These are phyloP conservation scores for Nepenthes gracilis DNA, from an alignment of 148 eudicot genomes.

Conservation along the genomic window DNA sequence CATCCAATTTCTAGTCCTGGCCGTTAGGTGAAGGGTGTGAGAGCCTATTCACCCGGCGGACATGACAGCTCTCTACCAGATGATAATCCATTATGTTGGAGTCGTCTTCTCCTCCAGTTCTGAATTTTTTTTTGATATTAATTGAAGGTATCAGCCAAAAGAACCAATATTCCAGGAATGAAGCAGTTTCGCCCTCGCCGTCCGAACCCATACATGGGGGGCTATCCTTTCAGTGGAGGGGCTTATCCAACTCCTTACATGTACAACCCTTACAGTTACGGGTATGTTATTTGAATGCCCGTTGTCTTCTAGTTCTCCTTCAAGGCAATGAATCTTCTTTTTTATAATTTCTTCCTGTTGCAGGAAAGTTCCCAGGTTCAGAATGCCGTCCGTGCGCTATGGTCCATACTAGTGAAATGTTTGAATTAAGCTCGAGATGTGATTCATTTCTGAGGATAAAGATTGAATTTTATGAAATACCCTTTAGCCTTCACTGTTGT, in stretches of 20 bases:
- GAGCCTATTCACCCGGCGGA: too few species aligned
- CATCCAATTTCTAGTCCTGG: too few species aligned
- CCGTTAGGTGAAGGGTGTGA: too few species aligned
- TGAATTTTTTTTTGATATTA: slow-evolving; percentile 1
- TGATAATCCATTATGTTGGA: not conserved
- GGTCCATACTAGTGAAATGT: slow-evolving; percentile 39
- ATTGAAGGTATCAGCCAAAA: slow-evolving; percentile 29
- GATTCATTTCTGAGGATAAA: too few species aligned
- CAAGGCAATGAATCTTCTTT: not conserved
- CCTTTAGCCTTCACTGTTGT: too few species aligned
- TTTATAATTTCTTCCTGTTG: slow-evolving; percentile 6
- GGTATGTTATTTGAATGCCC: slow-evolving; percentile 30
- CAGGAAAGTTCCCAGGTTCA: slow-evolving; percentile 66
- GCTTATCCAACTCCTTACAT: slow-evolving; percentile 60
- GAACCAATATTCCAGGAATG: slow-evolving; percentile 85
- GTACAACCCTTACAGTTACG: slow-evolving; percentile 79
- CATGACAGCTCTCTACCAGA: too few species aligned
- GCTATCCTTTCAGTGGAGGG: slow-evolving; percentile 34
- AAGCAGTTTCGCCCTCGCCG: slow-evolving; percentile 70
- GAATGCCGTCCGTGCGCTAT: slow-evolving; percentile 70
- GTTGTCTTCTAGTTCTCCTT: not conserved
- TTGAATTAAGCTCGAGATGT: too few species aligned
- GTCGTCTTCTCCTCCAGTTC: not conserved
- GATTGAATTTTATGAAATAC: too few species aligned
- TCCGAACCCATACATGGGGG: slow-evolving; percentile 50